Base-by-base conservation (phyloP, 257 asterid species). In the Capsicum rhomboideum region DNA sequence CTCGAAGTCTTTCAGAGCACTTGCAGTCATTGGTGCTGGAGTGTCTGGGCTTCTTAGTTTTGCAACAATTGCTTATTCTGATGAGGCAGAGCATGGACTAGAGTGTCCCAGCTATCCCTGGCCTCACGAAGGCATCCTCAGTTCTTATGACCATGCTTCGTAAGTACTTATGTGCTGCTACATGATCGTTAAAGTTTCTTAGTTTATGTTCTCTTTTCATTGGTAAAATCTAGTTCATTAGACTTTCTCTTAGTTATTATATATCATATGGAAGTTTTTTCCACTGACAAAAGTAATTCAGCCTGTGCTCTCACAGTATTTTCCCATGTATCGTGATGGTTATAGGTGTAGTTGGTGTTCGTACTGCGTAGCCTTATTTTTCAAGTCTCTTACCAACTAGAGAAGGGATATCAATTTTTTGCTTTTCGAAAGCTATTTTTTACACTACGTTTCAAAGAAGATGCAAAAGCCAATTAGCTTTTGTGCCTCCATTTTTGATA, bases 111-210 rank as follows among this genome's bases (percentile, higher is more conserved):
- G 69, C 86, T 92, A 92, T 89, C 95, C 97, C 53, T 90, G 97
- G 94, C 94, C 93, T 44, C 93, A 92, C 87, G 84, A 87, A 69
- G 94, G 97, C 90, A 91, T 91, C 79, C 91, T 92, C 49, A 88
- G 90, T 89, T 91, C 94, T 29, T 92, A 91, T 55, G 94, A 92
- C 84, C 97, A 90, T 85, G 88, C 92, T 84, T 92, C 97, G 94
- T 92, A 87, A 91, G 97, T 87, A 83, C 59, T 50, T 85, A 2
- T 34, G 17, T 77, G 59, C 82, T 53, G 59, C 55, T 5, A 18
- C 18, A 26, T 59, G 12, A 10, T 61, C 54, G 66, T 52, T 79
- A 31, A 71, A 82, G 44, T 8, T 75, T 4, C 14, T 13, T 75
- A 75, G 21, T 8, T 13, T 26, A 26, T 75, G 23, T 4, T 26